Evolutionary conservation across 805 yeast genomes (phyloP).

Genomic region (Isabelozyma gotoi): DNA sequence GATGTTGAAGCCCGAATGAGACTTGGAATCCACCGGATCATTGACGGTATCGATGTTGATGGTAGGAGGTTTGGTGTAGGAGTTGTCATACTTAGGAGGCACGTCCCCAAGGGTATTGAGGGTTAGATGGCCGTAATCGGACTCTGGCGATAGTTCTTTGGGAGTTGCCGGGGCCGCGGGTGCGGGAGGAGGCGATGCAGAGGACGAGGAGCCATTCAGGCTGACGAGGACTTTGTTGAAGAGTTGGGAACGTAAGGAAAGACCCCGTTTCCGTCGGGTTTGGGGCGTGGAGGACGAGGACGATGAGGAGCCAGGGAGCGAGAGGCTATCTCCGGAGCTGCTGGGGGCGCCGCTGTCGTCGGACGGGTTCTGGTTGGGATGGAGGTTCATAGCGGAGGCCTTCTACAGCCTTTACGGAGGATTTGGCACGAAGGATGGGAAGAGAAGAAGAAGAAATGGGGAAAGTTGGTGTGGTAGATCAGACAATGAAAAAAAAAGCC

Average conservation of each 20-base stretch:
- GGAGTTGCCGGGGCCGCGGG: background rate
- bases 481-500: too few relatives aligned
- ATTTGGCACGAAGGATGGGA: too few relatives aligned
- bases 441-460: too few relatives aligned
- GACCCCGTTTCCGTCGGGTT: conserved; percentile 56
- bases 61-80: conserved; percentile 3
- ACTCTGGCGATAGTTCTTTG: conserved; percentile 18
- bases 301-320: background rate
- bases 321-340: background rate
- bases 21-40: conserved; percentile 8
- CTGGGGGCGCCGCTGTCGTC: too few relatives aligned
- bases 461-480: too few relatives aligned
- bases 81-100: too few relatives aligned
- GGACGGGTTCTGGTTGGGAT: too few relatives aligned
- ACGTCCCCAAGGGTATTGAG: background rate
- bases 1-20: conserved; percentile 1
- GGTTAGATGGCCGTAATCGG: conserved; percentile 11
- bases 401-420: too few relatives aligned
- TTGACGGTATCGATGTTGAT: conserved; percentile 1
- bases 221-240: conserved; percentile 43
- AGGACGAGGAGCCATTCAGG: conserved; percentile 10
- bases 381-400: too few relatives aligned
- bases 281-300: conserved; percentile 10
- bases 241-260: conserved; percentile 65
- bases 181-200: conserved; percentile 4